Conservation (phyloP, 352 stramenopile species). For the Phytophthora parvispora region DNA sequence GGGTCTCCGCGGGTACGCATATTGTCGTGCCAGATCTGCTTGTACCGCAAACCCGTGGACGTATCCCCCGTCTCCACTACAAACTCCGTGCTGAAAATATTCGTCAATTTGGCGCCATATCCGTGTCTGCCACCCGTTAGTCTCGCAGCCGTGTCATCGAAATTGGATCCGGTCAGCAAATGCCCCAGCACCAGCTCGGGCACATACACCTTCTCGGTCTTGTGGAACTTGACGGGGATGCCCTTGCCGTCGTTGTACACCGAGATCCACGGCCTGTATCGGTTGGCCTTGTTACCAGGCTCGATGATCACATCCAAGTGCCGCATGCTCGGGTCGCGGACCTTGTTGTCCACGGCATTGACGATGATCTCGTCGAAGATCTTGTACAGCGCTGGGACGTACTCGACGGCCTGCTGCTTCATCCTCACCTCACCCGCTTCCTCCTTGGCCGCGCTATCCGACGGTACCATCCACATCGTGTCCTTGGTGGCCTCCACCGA, state of each 20-base stretch:
- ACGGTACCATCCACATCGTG: slow-evolving; percentile 83
- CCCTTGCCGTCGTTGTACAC: slow-evolving; percentile 99
- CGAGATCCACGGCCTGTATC: slow-evolving; percentile 91
- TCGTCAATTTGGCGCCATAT: slow-evolving; percentile 98
- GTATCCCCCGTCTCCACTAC: slow-evolving; percentile 98
- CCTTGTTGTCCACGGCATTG: slow-evolving; percentile 98
- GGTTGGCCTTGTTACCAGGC: slow-evolving; percentile 62
- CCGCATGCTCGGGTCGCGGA: slow-evolving; percentile 82
- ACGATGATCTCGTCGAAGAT: slow-evolving; percentile 99
- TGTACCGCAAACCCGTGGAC: slow-evolving; percentile 78
- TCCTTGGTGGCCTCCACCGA: slow-evolving; percentile 84
- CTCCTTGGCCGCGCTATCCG: slow-evolving; percentile 24
- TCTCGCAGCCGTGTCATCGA: slow-evolving; percentile 98
- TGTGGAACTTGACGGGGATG: slow-evolving; percentile 98
- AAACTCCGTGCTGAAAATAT: slow-evolving; percentile 99
- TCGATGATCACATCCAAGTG: slow-evolving; percentile 83
- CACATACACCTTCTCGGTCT: slow-evolving; percentile 98
- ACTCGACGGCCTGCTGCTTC: slow-evolving; percentile 83
- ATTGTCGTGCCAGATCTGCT: slow-evolving; percentile 97
- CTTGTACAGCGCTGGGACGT: slow-evolving; percentile 96
- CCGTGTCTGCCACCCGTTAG: slow-evolving; percentile 97
- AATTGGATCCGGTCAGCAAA: slow-evolving; percentile 99
- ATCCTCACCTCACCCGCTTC: slow-evolving; percentile 54
- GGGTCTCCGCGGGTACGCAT: slow-evolving; percentile 95
- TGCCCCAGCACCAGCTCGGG: slow-evolving; percentile 99